These are phyloP conservation scores for Capniomyces stellatus DNA, from an alignment of 371 early-diverging fungal genomes.

Conservation along the genomic window DNA sequence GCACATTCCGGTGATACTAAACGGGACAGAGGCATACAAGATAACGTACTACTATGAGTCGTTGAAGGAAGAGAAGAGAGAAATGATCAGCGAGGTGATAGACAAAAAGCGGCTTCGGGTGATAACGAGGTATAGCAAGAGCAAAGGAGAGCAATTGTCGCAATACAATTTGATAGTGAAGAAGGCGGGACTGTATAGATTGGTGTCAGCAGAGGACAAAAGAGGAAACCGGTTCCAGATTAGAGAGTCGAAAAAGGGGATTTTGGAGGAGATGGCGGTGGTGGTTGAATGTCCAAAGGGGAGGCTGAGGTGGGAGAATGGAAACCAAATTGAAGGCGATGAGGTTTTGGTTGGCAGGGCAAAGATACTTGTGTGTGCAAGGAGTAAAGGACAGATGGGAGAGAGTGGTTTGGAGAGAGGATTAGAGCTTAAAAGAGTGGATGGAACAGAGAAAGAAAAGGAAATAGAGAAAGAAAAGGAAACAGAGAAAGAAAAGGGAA, in stretches of 20 bases:
- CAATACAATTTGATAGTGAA: conserved; percentile 16
- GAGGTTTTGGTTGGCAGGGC: conserved; percentile 10
- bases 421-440: too few species aligned
- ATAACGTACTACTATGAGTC: conserved; percentile 18
- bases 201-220: conserved; percentile 15
- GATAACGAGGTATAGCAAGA: conserved; percentile 10
- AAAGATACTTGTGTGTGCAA: conserved; percentile 21
- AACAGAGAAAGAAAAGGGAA: background rate
- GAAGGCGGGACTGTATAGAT: conserved; percentile 17
- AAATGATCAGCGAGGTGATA: conserved; percentile 9
- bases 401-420: too few species aligned
- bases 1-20: conserved; percentile 20
- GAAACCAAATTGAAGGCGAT: background rate
- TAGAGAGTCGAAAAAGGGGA: background rate
- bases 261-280: conserved; percentile 11
- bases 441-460: too few species aligned
- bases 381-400: background rate
- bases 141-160: conserved; percentile 16
- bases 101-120: conserved; percentile 10
- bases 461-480: background rate
- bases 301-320: conserved; percentile 12
- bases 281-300: conserved; percentile 23
- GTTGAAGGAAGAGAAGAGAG: conserved; percentile 16
- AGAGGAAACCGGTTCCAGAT: conserved; percentile 19
- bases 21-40: conserved; percentile 18